Base-by-base conservation (phyloP, 352 stramenopile genomes). In the Globisporangium splendens region DNA sequence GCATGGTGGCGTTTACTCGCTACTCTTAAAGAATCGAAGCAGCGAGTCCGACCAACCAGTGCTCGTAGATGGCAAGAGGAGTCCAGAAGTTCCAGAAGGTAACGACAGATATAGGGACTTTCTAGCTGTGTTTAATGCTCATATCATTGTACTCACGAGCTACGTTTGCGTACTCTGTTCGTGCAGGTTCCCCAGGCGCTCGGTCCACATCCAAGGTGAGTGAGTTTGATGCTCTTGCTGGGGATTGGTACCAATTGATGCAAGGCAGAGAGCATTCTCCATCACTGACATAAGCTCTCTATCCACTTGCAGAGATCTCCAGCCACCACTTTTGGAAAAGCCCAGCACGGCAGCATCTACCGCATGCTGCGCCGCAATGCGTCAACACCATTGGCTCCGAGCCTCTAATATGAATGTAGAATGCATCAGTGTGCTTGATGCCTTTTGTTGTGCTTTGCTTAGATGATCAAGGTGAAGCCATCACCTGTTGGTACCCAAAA, bases 1-100 rank as follows among this genome's bases (percentile, higher is more conserved):
- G 15, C 83, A 93, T 46, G 83, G 83, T 13, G 83, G 83, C 2
- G 90, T 93, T 49, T 93, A 93, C 62, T 84, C 83, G 44, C 57
- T 93, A 39, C 54, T 93, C 43, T 65, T 93, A 21, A 86, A 89
- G 65, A 84, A 86, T 57, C 72, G 69, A 54, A 46, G 65, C 14
- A 49, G 56, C 15, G 58, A 52, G 20, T 73, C 79, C 53, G 65
- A 84, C 35, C 75, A 85, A 41, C 69, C 81, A 1, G 56, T 76
- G n/a, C 72, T 91, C 5, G 55, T 91, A 8, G 70, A 86, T 44
- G 50, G 59, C 42, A 66, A 75, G 49, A 62, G 52, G 10, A 79
- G 57, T 54, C 59, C 66, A 11, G 59, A 65, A 11, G 46, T 59
- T 14, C 56, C 31, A 14, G 56, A 70, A 59, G 56, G 66, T 63